phyloP scores from a whole-genome alignment of 2,329 filamentous ascomycete genomes.

The Xylaria sp. region DNA sequence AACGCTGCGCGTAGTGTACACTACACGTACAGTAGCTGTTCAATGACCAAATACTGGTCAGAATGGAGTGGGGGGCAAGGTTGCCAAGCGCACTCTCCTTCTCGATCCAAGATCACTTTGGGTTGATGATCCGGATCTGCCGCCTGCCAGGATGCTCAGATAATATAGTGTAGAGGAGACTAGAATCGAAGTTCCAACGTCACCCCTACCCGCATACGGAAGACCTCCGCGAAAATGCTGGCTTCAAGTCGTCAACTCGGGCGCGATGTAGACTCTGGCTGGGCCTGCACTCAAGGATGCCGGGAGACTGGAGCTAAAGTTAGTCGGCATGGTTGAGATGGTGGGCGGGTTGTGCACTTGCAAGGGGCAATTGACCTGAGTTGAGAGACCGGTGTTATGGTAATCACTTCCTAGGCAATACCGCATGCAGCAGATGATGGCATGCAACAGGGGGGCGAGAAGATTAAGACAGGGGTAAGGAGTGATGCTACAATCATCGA shows the following conservation, averaged over 20 bases:
- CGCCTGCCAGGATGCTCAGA: constrained; percentile 22
- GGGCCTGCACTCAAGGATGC: constrained; percentile 7
- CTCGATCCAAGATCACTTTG: constrained; percentile 33
- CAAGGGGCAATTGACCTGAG: constrained; percentile 19
- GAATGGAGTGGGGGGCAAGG: constrained; percentile 33
- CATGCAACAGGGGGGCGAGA: constrained; percentile 24
- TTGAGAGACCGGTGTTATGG: constrained; percentile 29
- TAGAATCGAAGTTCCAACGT: constrained; percentile 9
- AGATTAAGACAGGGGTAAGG: constrained; percentile 28
- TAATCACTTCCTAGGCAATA: constrained; percentile 29
- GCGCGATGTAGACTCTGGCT: neutral
- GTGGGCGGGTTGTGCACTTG: constrained; percentile 23
- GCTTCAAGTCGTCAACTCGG: constrained; percentile 5
- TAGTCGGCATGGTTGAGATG: constrained; percentile 9
- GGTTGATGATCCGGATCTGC: constrained; percentile 32
- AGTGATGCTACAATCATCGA: constrained; percentile 27
- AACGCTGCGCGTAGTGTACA: constrained; percentile 17
- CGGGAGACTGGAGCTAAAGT: constrained; percentile 11
- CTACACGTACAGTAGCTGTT: constrained; percentile 6
- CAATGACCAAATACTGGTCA: constrained; percentile 25
- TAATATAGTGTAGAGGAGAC: neutral
- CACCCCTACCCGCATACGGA: constrained; percentile 15
- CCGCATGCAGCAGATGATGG: constrained; percentile 17
- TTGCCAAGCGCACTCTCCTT: constrained; percentile 36
- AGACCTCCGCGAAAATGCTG: constrained; percentile 18